Conservation (phyloP, 2,329 filamentous ascomycete species). For the Colletotrichum sansevieriae region DNA sequence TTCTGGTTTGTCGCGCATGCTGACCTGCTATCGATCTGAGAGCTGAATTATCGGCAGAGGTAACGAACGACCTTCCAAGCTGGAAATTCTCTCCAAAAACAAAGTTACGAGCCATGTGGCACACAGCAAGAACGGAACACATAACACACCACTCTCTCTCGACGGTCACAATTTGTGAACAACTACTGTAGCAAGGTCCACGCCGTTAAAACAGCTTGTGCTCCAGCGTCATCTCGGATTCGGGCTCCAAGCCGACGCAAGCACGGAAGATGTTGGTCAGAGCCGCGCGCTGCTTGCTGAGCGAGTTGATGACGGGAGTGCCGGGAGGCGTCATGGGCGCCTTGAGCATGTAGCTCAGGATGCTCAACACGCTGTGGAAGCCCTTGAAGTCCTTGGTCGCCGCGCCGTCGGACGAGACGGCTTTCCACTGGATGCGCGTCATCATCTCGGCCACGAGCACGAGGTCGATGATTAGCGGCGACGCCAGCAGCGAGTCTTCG, state of each 20-base stretch:
- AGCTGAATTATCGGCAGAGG: constrained; percentile 13
- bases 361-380: constrained; percentile 97
- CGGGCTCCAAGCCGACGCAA: constrained; percentile 94
- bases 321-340: constrained; percentile 94
- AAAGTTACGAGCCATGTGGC: constrained; percentile 16
- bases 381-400: constrained; percentile 80
- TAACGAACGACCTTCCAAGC: background rate
- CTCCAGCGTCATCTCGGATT: constrained; percentile 99
- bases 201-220: constrained; percentile 87
- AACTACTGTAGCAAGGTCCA: background rate
- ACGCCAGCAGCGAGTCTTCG: constrained; percentile 96
- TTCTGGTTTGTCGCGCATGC: constrained; percentile 1
- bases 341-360: constrained; percentile 99
- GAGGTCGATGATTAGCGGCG: constrained; percentile 96
- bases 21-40: background rate
- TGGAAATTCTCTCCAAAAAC: background rate
- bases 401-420: constrained; percentile 64
- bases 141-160: background rate
- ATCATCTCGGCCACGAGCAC: constrained; percentile 96
- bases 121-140: constrained; percentile 24
- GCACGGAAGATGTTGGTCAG: constrained; percentile 99
- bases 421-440: constrained; percentile 96
- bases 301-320: constrained; percentile 93
- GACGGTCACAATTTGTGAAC: background rate
- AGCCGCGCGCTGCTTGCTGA: constrained; percentile 95